Evolutionary conservation across 345 rosid genomes (phyloP), one percentile per base, ranked within the genome.

Genomic region (Theobroma cacao): DNA sequence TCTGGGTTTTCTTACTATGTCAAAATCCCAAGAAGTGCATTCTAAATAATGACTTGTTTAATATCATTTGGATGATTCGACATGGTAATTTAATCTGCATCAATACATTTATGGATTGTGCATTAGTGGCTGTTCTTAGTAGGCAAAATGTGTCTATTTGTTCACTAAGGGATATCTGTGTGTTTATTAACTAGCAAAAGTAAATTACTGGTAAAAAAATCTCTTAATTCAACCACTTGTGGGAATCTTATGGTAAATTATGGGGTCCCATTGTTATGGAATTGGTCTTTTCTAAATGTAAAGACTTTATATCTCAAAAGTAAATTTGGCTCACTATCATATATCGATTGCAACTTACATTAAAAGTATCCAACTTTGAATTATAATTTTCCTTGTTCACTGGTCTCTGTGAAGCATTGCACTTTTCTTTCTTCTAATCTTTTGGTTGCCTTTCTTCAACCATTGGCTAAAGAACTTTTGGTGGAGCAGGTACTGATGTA

Each of bases 401-500:
- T n/a, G n/a, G n/a, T n/a, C n/a, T n/a, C n/a, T n/a, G n/a, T n/a
- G n/a, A 66, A 28, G 63, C 58, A 13, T 58, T 36, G 9, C 36
- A 38, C 36, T 34, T 28, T 33, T 22, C 5, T 18, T 34, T 34
- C 55, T 12, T 20, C 11, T 31, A 38, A 26, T 64, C 18, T 61
- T 47, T 69, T 28, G 5, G 30, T 24, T 47, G 5, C 62, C 7
- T 73, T n/a, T 28, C 30, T 77, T 30, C 33, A 2, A 52, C 38
- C 73, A 10, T 50, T 75, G 50, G 52, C 50, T 77, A 38, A 76
- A 18, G 17, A 40, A 71, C 67, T 3, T 74, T 75, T 71, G 74
- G 26, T 84, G 84, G 84, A 38, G 79, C 86, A 94, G 97, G 84
- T 79, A 86, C 85, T 31, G 97, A 93, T 87, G 91, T 93, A 52